Conservation (phyloP, 2,329 filamentous ascomycete genomes). For the Colletotrichum agaves region DNA sequence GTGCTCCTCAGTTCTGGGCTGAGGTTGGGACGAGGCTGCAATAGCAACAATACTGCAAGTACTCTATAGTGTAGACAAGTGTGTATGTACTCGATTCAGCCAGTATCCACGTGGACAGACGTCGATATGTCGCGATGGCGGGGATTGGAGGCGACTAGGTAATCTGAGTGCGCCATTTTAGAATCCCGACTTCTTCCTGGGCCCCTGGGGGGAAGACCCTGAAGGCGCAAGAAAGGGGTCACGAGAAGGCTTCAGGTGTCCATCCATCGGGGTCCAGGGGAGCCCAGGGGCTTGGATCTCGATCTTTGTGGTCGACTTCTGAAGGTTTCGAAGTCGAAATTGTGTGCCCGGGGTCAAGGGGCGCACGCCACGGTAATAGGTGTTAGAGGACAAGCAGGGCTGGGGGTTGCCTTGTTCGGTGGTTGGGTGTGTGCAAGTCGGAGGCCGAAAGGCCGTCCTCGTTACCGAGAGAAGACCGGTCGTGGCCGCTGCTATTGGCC, state of each 20-base stretch:
- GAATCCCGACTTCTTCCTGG: constrained; percentile 27
- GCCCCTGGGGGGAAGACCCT: constrained; percentile 2
- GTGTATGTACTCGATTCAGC: constrained; percentile 4
- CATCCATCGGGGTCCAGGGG: constrained; percentile 13
- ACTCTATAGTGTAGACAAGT: constrained; percentile 12
- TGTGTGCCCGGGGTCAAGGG: constrained; percentile 2
- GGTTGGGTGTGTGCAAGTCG: constrained; percentile 18
- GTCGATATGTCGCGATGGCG: constrained; percentile 7
- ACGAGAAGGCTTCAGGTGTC: constrained; percentile 9
- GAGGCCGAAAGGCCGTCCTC: constrained; percentile 36
- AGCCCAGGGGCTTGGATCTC: constrained; percentile 11
- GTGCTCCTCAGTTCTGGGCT: background rate
- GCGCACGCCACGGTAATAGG: background rate
- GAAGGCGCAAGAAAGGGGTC: constrained; percentile 16
- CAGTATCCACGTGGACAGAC: background rate
- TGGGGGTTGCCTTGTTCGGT: constrained; percentile 9
- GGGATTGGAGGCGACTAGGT: background rate
- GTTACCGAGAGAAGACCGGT: constrained; percentile 25
- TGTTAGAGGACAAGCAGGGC: constrained; percentile 1
- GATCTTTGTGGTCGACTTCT: background rate
- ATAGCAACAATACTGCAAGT: background rate
- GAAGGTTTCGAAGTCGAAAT: constrained; percentile 11
- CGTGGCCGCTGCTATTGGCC: background rate
- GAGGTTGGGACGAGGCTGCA: background rate
- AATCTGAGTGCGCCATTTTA: constrained; percentile 23